These are phyloP conservation scores for Lactuca saligna DNA, from an alignment of 129 eudicot genomes.

Conservation along the genomic window DNA sequence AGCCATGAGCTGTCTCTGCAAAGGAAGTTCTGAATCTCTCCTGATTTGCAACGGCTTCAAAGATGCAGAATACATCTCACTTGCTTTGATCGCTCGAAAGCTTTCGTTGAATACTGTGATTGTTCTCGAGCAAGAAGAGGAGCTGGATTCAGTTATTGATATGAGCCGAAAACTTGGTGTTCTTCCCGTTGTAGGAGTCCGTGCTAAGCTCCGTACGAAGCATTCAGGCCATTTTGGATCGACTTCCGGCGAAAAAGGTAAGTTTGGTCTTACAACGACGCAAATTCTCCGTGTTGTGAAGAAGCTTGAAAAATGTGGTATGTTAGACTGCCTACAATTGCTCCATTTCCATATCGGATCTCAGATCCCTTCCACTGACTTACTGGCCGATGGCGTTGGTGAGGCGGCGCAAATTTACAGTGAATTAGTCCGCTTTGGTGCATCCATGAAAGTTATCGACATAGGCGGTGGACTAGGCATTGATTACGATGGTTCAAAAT, in stretches of 20 bases:
- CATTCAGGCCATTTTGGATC: slow-evolving; percentile 97
- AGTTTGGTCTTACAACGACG: slow-evolving; percentile 79
- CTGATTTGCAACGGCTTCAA: slow-evolving; percentile 89
- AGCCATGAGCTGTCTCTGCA: slow-evolving; percentile 83
- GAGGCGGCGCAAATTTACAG: slow-evolving; percentile 89
- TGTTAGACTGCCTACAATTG: slow-evolving; percentile 87
- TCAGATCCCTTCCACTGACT: slow-evolving; percentile 76
- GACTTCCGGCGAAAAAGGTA: slow-evolving; percentile 96
- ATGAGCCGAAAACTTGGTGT: slow-evolving; percentile 59
- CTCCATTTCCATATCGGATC: slow-evolving; percentile 97
- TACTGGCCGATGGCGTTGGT: slow-evolving; percentile 81
- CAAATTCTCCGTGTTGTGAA: slow-evolving; percentile 82
- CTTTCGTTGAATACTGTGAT: slow-evolving; percentile 67
- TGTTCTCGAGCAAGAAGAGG: slow-evolving; percentile 93
- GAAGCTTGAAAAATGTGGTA: slow-evolving; percentile 58
- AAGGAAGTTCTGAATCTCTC: slow-evolving; percentile 70
- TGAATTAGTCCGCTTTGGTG: slow-evolving; percentile 86
- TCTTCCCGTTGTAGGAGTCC: slow-evolving; percentile 78
- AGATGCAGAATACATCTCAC: slow-evolving; percentile 74
- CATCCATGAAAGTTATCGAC: slow-evolving; percentile 75
- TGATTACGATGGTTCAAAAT: slow-evolving; percentile 90
- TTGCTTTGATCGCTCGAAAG: slow-evolving; percentile 76
- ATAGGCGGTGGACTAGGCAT: slow-evolving; percentile 98
- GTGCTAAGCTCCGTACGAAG: slow-evolving; percentile 98
- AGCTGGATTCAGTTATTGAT: slow-evolving; percentile 70